phyloP scores from a whole-genome alignment of 208 protist genomes.

The Angomonas ambiguus region DNA sequence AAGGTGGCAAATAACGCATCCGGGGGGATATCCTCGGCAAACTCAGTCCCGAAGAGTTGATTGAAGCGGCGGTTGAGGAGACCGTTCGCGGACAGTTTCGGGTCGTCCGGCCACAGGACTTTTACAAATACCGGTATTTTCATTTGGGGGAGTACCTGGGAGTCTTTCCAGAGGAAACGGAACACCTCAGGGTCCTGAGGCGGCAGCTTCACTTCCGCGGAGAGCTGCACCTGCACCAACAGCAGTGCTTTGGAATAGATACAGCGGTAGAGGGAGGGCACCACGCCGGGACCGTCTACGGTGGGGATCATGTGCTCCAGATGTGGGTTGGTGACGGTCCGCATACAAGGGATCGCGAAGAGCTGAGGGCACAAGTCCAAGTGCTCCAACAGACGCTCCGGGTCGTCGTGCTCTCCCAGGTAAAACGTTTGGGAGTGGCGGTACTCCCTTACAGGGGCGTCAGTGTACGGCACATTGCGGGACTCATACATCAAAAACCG shows the following conservation, averaged over 20 bases:
- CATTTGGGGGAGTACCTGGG: slow-evolving; percentile 79
- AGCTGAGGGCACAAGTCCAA: slow-evolving; percentile 83
- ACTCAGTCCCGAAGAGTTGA: slow-evolving; percentile 64
- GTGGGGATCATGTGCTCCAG: slow-evolving; percentile 73
- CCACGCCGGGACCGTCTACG: slow-evolving; percentile 79
- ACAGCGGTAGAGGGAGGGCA: slow-evolving; percentile 77
- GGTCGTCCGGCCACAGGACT: slow-evolving; percentile 79
- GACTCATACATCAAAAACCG: slow-evolving; percentile 79
- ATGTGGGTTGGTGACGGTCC: slow-evolving; percentile 71
- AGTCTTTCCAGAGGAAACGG: slow-evolving; percentile 81
- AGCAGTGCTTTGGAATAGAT: slow-evolving; percentile 84
- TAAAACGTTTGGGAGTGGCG: slow-evolving; percentile 82
- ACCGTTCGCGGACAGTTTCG: slow-evolving; percentile 58
- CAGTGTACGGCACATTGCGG: slow-evolving; percentile 67
- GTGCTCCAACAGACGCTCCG: slow-evolving; percentile 77
- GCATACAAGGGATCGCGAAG: slow-evolving; percentile 79
- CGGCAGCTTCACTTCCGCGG: slow-evolving; percentile 87
- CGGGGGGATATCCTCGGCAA: slow-evolving; percentile 72
- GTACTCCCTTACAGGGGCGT: slow-evolving; percentile 76
- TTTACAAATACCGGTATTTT: slow-evolving; percentile 84
- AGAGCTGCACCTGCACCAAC: slow-evolving; percentile 82
- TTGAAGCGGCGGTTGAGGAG: slow-evolving; percentile 66
- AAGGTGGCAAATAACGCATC: slow-evolving; percentile 69
- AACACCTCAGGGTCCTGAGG: slow-evolving; percentile 85
- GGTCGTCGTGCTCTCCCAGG: slow-evolving; percentile 85